These are phyloP conservation scores for Lyophyllum atratum DNA, from an alignment of 768 basidiomycete species.

Conservation along the genomic window DNA sequence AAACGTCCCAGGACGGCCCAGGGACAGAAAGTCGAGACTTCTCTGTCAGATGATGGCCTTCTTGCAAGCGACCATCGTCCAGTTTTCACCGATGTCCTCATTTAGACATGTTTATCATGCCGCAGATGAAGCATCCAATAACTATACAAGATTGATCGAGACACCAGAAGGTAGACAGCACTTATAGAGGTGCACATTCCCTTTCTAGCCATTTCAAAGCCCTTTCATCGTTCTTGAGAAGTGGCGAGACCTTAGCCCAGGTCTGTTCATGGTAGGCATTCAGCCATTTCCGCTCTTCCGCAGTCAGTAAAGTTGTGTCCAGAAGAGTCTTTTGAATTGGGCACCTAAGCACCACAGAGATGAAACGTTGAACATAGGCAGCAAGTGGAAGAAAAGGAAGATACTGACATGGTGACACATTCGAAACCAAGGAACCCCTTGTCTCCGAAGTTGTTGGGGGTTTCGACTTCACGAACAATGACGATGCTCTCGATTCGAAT, in stretches of 20 bases:
- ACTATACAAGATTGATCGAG: background rate
- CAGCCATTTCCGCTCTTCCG: conserved; percentile 76
- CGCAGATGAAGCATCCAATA: background rate
- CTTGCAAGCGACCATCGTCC: conserved; percentile 60
- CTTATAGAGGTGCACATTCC: conserved; percentile 51
- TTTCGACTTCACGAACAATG: conserved; percentile 69
- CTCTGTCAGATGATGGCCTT: conserved; percentile 50
- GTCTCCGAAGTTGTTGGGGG: conserved; percentile 78
- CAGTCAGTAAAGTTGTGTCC: conserved; percentile 59
- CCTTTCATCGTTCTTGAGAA: conserved; percentile 61
- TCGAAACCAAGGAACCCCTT: conserved; percentile 88
- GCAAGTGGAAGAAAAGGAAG: background rate
- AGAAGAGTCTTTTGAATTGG: conserved; percentile 89
- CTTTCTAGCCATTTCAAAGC: conserved; percentile 65
- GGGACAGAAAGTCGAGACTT: conserved; percentile 39
- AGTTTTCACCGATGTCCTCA: conserved; percentile 44
- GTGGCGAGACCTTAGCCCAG: conserved; percentile 68
- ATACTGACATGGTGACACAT: conserved; percentile 77
- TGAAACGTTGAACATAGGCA: background rate
- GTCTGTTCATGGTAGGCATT: conserved; percentile 82
- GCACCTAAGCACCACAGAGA: conserved; percentile 45
- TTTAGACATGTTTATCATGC: background rate
- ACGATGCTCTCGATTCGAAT: conserved; percentile 93
- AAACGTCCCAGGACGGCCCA: conserved; percentile 32
- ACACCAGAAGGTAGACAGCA: background rate